Evolutionary conservation across 345 rosid species (phyloP).

Genomic region (Sonneratia alba): DNA sequence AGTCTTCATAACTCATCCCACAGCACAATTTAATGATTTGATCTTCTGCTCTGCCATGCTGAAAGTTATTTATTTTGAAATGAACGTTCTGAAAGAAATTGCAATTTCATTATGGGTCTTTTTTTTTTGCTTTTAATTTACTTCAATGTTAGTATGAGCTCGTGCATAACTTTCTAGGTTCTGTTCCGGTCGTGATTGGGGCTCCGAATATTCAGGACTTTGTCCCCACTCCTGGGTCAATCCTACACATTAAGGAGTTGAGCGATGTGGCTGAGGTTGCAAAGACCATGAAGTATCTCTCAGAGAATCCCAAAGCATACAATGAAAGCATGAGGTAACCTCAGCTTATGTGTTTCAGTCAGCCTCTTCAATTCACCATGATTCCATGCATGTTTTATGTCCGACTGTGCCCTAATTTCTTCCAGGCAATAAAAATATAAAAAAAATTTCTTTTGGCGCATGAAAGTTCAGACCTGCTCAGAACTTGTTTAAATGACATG

Average conservation of each 20-base stretch:
- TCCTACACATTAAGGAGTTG: slow-evolving; percentile 58
- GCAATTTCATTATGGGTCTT: background rate
- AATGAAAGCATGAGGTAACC: slow-evolving; percentile 63
- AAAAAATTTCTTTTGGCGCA: background rate
- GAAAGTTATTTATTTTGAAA: background rate
- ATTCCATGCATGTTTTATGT: background rate
- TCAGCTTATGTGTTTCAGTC: background rate
- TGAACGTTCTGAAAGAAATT: background rate
- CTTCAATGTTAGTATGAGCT: background rate
- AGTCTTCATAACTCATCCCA: background rate
- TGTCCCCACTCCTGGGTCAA: slow-evolving; percentile 54
- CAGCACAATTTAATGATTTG: background rate
- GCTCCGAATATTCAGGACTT: slow-evolving; percentile 87
- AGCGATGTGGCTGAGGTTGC: slow-evolving; percentile 56
- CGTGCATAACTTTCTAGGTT: slow-evolving; percentile 32
- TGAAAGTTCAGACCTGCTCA: background rate
- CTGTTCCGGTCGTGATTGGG: slow-evolving; percentile 86
- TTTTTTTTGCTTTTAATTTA: too few relatives aligned
- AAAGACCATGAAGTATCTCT: slow-evolving; percentile 62
- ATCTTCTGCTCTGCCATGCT: background rate
- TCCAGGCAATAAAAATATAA: background rate
- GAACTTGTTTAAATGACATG: background rate
- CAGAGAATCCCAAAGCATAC: slow-evolving; percentile 57
- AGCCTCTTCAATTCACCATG: background rate
- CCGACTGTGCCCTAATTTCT: background rate